A percentile compares a stretch with the other conserved stretches of the same genome.
Conservation (phyloP, 768 basidiomycete genomes). For the Hydnomerulius pinastri region DNA sequence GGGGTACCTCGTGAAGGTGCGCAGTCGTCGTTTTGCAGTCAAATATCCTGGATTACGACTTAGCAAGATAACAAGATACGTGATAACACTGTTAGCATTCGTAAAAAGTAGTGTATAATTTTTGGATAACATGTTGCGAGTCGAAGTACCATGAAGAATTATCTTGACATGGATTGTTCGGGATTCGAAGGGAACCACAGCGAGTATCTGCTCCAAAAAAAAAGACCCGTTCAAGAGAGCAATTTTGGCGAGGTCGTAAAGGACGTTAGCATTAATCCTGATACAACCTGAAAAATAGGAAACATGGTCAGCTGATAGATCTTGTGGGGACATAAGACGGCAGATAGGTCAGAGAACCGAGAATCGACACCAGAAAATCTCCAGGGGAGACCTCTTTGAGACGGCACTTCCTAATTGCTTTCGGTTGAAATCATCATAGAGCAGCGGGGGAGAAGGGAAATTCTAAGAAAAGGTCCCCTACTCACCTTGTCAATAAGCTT, state of each 20-base stretch:
- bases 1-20: too few relatives aligned
- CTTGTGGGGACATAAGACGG: neutral
- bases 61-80: neutral
- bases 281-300: slow-evolving; percentile 4
- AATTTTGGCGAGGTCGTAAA: neutral
- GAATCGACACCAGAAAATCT: slow-evolving; percentile 34
- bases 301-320: neutral
- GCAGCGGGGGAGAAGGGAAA: neutral
- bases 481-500: slow-evolving; percentile 24
- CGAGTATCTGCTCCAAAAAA: neutral
- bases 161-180: neutral
- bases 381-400: slow-evolving; percentile 26
- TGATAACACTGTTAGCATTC: neutral
- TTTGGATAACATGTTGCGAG: neutral
- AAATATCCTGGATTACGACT: too few relatives aligned
- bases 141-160: neutral
- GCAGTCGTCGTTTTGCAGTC: too few relatives aligned
- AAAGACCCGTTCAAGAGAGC: too few relatives aligned
- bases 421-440: slow-evolving; percentile 34
- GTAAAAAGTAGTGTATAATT: neutral
- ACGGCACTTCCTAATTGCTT: slow-evolving; percentile 41
- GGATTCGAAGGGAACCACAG: neutral
- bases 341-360: slow-evolving; percentile 33
- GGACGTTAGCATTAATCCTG: neutral
- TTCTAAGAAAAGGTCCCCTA: neutral